Evolutionary conservation across 495 filamentous ascomycete species (phyloP).

Genomic region (Penicillium egyptiacum): DNA sequence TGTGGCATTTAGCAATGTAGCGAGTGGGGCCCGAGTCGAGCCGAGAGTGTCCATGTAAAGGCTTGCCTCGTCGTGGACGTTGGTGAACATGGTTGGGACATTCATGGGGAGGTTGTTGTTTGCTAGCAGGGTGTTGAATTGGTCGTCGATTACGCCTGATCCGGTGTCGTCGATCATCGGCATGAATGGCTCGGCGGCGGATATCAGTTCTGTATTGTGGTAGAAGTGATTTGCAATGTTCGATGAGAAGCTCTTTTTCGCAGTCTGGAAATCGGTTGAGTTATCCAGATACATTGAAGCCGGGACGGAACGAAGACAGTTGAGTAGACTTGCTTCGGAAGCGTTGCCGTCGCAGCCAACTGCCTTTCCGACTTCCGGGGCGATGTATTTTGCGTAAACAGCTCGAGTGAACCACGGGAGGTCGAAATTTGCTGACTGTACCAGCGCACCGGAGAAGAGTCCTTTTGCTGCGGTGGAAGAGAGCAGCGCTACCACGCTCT

Average conservation of each 20-base stretch:
- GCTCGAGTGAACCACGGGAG: conserved; percentile 31
- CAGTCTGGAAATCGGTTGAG: conserved; percentile 21
- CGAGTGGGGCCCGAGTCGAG: conserved; percentile 13
- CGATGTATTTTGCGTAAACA: conserved; percentile 25
- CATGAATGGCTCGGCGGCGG: conserved; percentile 29
- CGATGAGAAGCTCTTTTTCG: conserved; percentile 9
- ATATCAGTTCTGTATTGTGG: conserved; percentile 25
- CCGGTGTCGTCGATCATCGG: conserved; percentile 31
- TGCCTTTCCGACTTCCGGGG: conserved; percentile 23
- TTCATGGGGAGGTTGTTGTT: conserved; percentile 20
- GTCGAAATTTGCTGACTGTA: conserved; percentile 30
- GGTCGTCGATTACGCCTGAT: conserved; percentile 30
- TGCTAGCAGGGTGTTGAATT: conserved; percentile 30
- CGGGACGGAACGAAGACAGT: conserved; percentile 29
- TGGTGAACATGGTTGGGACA: conserved; percentile 35
- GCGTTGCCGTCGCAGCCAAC: conserved; percentile 26
- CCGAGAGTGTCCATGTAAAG: conserved; percentile 22
- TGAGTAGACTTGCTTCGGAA: conserved; percentile 20
- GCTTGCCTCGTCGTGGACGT: conserved; percentile 29
- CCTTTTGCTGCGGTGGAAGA: conserved; percentile 35
- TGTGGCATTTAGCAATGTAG: conserved; percentile 16
- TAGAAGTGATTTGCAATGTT: conserved; percentile 18
- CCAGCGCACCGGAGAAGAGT: conserved; percentile 35
- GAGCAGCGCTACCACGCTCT: conserved; percentile 52
- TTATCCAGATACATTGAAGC: conserved; percentile 29